Evolutionary conservation across 768 basidiomycete genomes (phyloP), one percentile per base, ranked within the genome.

Genomic region (Mycena kentingensis): DNA sequence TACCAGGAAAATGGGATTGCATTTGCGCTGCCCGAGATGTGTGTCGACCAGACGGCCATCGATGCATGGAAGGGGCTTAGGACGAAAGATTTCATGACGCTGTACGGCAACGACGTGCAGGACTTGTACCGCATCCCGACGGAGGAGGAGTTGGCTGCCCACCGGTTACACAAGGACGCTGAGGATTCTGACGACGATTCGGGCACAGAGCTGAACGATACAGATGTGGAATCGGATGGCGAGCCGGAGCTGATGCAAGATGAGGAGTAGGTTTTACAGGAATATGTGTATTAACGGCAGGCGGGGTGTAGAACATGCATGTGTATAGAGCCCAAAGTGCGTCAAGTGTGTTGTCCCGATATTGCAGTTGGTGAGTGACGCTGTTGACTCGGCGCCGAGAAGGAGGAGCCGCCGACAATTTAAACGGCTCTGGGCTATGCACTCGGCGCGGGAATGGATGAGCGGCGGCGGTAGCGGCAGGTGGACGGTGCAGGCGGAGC

Each of bases 41-140:
- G 38, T 21, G 41, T 3, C 29, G 6, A 19, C 26, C 2, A 39
- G 19, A 10, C 41, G 10, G 25, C 36, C 11, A 11, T 6, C 5
- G 8, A 4, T 5, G 16, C 34, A 2, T 53, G 52, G 52, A 24
- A 22, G 21, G 48, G 16, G 5, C 18, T 53, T 37, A 10, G 8
- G 3, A 19, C 16, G 22, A 42, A 47, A 10, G 38, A 41, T 8
- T 53, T 53, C 25, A 47, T 47, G 52, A n/a, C 18, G 8, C 39
- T 32, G 15, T 53, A 35, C 15, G 52, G 52, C 6, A 41, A 48
- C 5, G 46, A 47, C 11, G 46, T 47, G 16, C 46, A 41, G 1
- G 26, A 39, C 18, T 39, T 29, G 2, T 53, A 53, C 24, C 29
- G 48, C 5, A 15, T 53, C 1, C 52, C 52, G 2, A 41, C 52